Conservation (phyloP, 306 rosid genomes). For the Potentilla sterilis region DNA sequence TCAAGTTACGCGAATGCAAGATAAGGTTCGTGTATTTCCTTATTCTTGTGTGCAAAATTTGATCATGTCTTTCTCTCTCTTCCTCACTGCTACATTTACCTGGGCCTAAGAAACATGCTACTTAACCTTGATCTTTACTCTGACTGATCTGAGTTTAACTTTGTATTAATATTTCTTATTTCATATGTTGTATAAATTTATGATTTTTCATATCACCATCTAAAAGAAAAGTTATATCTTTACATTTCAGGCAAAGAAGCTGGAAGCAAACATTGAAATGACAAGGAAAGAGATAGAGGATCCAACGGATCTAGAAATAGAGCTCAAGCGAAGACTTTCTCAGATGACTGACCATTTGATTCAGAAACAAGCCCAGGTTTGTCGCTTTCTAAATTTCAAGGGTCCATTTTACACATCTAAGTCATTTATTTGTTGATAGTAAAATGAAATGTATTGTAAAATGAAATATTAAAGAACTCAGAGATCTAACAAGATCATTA, state of each 20-base stretch:
- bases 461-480: background rate
- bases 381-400: constrained; percentile 17
- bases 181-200: background rate
- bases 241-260: constrained; percentile 59
- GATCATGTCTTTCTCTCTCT: background rate
- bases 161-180: background rate
- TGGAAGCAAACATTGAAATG: constrained; percentile 72
- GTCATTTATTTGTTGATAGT: background rate
- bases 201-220: constrained; percentile 11
- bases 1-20: constrained; percentile 64
- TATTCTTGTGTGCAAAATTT: background rate
- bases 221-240: background rate
- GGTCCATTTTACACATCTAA: background rate
- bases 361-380: constrained; percentile 91
- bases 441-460: background rate
- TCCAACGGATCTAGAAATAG: constrained; percentile 82
- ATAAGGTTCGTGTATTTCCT: constrained; percentile 45
- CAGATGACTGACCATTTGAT: constrained; percentile 98
- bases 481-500: background rate
- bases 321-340: constrained; percentile 81
- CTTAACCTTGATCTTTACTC: background rate
- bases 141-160: background rate
- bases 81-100: background rate
- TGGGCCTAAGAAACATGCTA: background rate
- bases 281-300: constrained; percentile 87